Evolutionary conservation across 306 rosid genomes (phyloP).

Genomic region (Vigna mungo): DNA sequence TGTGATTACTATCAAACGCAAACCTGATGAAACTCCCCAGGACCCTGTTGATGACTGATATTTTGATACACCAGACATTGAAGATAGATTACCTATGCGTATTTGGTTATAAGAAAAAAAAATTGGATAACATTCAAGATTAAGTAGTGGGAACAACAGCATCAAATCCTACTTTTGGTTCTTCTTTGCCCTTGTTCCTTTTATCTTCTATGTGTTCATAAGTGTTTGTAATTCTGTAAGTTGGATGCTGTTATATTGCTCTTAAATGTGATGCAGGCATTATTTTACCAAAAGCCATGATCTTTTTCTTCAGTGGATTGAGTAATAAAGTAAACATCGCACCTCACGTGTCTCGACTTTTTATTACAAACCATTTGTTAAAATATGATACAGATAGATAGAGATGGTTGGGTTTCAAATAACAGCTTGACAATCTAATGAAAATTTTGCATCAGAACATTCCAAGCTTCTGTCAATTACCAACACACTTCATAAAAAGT

Average conservation of each 20-base stretch:
- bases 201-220: too few species aligned
- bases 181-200: conserved; percentile 23
- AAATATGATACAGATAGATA: background rate
- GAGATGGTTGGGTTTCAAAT: background rate
- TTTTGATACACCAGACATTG: conserved; percentile 10
- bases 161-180: conserved; percentile 13
- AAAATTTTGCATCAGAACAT: background rate
- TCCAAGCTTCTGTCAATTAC: background rate
- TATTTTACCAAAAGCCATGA: background rate
- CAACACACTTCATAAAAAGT: background rate
- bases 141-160: conserved; percentile 26
- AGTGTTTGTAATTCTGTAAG: conserved; percentile 13
- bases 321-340: background rate
- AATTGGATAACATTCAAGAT: conserved; percentile 12
- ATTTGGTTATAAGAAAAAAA: background rate
- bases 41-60: conserved; percentile 95
- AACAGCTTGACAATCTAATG: background rate
- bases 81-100: conserved; percentile 26
- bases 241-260: conserved; percentile 1
- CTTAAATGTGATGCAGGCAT: background rate
- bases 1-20: conserved; percentile 90
- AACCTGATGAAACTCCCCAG: conserved; percentile 75
- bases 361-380: background rate
- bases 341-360: background rate
- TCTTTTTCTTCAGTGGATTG: background rate